Percentiles rank a stretch among this genome's conserved stretches.
Evolutionary conservation across 257 asterid genomes (phyloP).

Genomic region (Cordia subcordata): DNA sequence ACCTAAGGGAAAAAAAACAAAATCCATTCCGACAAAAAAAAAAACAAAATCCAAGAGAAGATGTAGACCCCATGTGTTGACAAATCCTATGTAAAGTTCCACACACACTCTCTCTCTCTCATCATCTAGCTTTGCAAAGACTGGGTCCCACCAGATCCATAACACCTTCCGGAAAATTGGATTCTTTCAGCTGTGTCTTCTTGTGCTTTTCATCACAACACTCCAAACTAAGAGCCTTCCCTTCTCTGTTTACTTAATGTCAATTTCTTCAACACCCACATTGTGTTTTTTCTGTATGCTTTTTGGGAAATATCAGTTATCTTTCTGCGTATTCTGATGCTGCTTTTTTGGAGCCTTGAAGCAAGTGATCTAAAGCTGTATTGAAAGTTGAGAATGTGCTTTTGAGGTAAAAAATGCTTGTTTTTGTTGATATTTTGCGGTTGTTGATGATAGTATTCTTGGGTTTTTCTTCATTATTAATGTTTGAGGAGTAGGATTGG

Average conservation of each 20-base stretch:
- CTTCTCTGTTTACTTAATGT: not conserved
- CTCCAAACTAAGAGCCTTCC: conserved; percentile 9
- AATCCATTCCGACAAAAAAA: conserved; percentile 10
- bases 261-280: not conserved
- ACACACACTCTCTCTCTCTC: conserved; percentile 25
- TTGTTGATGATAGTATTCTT: conserved; percentile 13
- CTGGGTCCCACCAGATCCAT: conserved; percentile 67
- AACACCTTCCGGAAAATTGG: conserved; percentile 26
- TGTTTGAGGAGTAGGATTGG: conserved; percentile 24
- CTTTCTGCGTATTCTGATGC: too few relatives aligned
- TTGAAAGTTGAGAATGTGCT: not conserved
- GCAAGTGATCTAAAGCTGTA: not conserved
- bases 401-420: not conserved
- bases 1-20: conserved; percentile 1
- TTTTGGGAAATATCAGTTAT: too few relatives aligned
- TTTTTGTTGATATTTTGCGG: conserved; percentile 12
- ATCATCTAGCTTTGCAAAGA: conserved; percentile 28
- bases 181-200: conserved; percentile 18
- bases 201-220: conserved; percentile 42
- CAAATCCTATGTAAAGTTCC: conserved; percentile 53
- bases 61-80: conserved; percentile 43
- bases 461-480: not conserved
- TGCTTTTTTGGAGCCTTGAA: too few relatives aligned
- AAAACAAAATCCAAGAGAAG: conserved; percentile 13
- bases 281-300: too few relatives aligned